These are phyloP conservation scores for Trametes meyenii DNA, from an alignment of 768 basidiomycete genomes.

Conservation along the genomic window DNA sequence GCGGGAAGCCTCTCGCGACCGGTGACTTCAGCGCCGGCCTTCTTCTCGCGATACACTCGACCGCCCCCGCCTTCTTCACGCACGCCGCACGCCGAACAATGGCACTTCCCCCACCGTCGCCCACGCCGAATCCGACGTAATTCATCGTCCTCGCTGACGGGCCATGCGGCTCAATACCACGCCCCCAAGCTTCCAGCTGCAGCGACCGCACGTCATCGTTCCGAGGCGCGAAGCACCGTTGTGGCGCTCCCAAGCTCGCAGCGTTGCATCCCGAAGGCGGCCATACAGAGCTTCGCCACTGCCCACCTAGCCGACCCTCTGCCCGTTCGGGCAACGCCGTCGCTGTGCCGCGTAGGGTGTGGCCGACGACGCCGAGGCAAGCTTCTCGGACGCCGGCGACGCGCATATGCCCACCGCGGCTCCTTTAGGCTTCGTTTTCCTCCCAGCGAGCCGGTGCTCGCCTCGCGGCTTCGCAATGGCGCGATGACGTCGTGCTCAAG, in stretches of 20 bases:
- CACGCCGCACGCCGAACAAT: too few species aligned
- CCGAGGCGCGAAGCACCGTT: too few species aligned
- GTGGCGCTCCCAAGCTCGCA: neutral
- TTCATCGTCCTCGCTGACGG: too few species aligned
- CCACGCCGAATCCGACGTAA: too few species aligned
- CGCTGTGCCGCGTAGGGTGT: too few species aligned
- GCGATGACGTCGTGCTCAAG: slow-evolving; percentile 1
- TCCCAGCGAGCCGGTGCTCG: neutral
- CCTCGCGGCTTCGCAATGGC: slow-evolving; percentile 1
- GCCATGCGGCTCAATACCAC: too few species aligned
- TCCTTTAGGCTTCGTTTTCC: neutral
- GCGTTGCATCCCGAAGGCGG: neutral
- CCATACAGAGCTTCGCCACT: neutral
- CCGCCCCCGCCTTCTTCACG: neutral
- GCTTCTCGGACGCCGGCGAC: neutral
- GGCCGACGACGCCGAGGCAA: neutral
- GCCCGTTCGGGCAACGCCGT: too few species aligned
- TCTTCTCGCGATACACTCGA: neutral
- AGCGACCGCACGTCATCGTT: too few species aligned
- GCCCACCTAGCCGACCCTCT: neutral
- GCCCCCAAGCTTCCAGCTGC: too few species aligned
- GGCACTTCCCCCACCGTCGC: too few species aligned
- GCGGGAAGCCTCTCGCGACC: slow-evolving; percentile 6
- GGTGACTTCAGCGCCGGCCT: neutral
- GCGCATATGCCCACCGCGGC: neutral